Evolutionary conservation across 257 asterid species (phyloP).

Genomic region (Salvia hispanica): DNA sequence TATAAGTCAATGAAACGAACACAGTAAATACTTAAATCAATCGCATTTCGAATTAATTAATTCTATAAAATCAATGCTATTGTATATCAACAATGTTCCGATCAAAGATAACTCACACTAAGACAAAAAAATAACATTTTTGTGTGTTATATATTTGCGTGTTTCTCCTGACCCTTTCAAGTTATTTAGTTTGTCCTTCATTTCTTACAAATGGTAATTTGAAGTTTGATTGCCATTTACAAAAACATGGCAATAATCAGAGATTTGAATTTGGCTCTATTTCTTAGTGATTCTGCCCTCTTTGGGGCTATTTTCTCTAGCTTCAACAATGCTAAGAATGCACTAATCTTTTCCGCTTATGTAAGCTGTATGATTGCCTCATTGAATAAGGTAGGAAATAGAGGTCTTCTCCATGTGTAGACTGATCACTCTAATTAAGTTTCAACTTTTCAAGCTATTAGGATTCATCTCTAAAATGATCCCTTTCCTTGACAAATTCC

Average conservation of each 20-base stretch:
- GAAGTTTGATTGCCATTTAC: not conserved
- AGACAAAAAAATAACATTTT: too few species aligned
- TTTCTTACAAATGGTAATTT: not conserved
- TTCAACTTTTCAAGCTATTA: not conserved
- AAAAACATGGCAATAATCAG: too few species aligned
- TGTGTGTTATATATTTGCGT: too few species aligned
- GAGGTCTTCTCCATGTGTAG: not conserved
- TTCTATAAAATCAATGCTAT: too few species aligned
- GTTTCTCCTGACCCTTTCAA: not conserved
- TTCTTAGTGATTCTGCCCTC: too few species aligned
- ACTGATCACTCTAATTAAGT: not conserved
- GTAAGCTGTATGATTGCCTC: slow-evolving; percentile 10
- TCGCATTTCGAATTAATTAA: too few species aligned
- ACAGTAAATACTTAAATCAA: too few species aligned
- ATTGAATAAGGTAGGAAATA: not conserved
- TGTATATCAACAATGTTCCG: too few species aligned
- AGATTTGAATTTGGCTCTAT: too few species aligned
- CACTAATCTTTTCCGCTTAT: not conserved
- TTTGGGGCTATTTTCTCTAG: too few species aligned
- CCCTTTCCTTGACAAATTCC: slow-evolving; percentile 36
- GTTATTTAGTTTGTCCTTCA: not conserved
- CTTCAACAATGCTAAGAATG: slow-evolving; percentile 8
- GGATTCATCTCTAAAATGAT: slow-evolving; percentile 21
- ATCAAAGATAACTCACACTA: too few species aligned
- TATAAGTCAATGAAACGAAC: too few species aligned